Conservation (phyloP, 2,329 filamentous ascomycete species). For the Lecanicillium sp. region DNA sequence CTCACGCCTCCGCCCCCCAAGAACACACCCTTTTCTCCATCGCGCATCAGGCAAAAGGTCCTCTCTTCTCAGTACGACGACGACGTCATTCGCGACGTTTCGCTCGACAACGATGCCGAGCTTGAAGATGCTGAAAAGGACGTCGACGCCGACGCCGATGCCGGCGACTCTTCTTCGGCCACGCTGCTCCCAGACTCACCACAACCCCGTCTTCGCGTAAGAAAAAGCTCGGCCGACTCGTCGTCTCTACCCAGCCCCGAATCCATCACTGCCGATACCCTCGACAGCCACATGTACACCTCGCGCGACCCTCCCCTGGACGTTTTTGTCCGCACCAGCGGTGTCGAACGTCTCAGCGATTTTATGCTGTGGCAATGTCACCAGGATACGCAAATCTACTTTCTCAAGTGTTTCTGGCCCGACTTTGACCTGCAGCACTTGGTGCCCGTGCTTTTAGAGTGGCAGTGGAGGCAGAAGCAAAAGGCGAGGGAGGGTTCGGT, state of each 20-base stretch:
- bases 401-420: conserved; percentile 88
- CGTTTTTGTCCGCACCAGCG: conserved; percentile 85
- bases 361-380: conserved; percentile 99
- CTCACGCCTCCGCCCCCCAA: conserved; percentile 62
- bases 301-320: conserved; percentile 80
- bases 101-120: conserved; percentile 40
- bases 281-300: conserved; percentile 85
- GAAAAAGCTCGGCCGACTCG: conserved; percentile 27
- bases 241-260: conserved; percentile 65
- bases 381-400: conserved; percentile 85
- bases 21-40: conserved; percentile 76
- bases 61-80: conserved; percentile 57
- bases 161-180: conserved; percentile 53
- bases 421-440: conserved; percentile 94
- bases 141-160: conserved; percentile 37
- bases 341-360: conserved; percentile 86
- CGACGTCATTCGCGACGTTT: conserved; percentile 45
- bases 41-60: conserved; percentile 80
- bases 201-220: conserved; percentile 30
- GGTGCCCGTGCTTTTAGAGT: conserved; percentile 85
- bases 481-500: conserved; percentile 41
- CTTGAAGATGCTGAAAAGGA: conserved; percentile 38
- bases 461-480: conserved; percentile 64
- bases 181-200: conserved; percentile 52
- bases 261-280: conserved; percentile 73